Conservation (phyloP, 2,329 filamentous ascomycete genomes). For the Teratosphaeria zuluensis region DNA sequence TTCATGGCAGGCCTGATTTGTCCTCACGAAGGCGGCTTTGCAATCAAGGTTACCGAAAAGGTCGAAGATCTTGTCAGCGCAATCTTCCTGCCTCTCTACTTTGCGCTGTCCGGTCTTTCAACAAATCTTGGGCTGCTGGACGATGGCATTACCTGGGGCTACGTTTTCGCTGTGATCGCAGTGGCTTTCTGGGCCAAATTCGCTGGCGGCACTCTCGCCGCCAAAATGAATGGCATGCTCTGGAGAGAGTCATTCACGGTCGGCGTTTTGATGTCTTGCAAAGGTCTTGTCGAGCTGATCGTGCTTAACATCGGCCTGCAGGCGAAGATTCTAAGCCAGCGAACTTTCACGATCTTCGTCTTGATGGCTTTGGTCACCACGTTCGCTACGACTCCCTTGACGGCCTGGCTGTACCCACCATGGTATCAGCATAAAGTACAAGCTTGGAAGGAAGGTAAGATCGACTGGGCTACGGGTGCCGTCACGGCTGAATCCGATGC, state of each 20-base stretch:
- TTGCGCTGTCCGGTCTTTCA: constrained; percentile 80
- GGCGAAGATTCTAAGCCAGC: constrained; percentile 66
- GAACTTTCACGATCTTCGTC: constrained; percentile 88
- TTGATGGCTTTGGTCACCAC: constrained; percentile 88
- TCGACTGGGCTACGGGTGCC: constrained; percentile 61
- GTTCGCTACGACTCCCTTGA: constrained; percentile 71
- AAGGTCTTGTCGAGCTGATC: constrained; percentile 88
- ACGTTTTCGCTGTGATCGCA: constrained; percentile 71
- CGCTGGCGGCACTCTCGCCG: constrained; percentile 68
- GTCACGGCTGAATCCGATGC: constrained; percentile 27
- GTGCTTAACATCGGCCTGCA: constrained; percentile 82
- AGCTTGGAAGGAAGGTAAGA: constrained; percentile 72
- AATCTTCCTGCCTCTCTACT: constrained; percentile 82
- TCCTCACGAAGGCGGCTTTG: constrained; percentile 80
- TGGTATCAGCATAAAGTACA: constrained; percentile 67
- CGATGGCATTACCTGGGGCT: constrained; percentile 75
- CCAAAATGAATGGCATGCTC: constrained; percentile 63
- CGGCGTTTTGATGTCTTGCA: constrained; percentile 89
- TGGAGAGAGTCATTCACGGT: constrained; percentile 89
- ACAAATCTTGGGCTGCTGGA: constrained; percentile 80
- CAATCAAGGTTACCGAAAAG: constrained; percentile 86
- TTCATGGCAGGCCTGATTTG: constrained; percentile 86
- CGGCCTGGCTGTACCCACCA: constrained; percentile 62
- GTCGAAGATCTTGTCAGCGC: constrained; percentile 82
- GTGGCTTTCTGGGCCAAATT: constrained; percentile 83